phyloP scores from a whole-genome alignment of 129 eudicot species.

The Smallanthus sonchifolius region DNA sequence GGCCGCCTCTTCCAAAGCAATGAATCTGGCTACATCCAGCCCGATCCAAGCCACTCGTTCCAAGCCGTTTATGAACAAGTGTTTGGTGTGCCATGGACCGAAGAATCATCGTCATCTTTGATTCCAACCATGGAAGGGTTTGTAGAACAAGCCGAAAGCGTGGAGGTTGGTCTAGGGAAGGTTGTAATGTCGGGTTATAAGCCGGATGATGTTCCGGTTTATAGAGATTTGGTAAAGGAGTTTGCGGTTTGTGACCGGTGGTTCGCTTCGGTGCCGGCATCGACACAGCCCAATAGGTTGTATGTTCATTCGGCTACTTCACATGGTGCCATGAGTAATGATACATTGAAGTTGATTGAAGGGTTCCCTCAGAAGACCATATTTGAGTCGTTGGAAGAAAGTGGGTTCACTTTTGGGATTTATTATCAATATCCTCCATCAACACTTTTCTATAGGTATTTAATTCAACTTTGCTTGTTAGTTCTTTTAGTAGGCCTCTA shows the following conservation, averaged over 20 bases:
- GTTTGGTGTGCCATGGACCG: constrained; percentile 52
- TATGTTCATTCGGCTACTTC: constrained; percentile 89
- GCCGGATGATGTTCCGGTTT: constrained; percentile 68
- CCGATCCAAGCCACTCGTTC: constrained; percentile 88
- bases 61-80: constrained; percentile 66
- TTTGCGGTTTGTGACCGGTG: constrained; percentile 86
- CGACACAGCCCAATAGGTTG: constrained; percentile 84
- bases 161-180: constrained; percentile 45
- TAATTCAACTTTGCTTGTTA: background rate
- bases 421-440: constrained; percentile 81
- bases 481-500: too few relatives aligned
- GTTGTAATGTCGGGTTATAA: constrained; percentile 77
- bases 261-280: constrained; percentile 68
- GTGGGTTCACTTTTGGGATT: constrained; percentile 67
- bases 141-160: constrained; percentile 70
- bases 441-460: constrained; percentile 75
- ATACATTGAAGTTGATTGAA: constrained; percentile 44
- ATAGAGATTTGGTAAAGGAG: constrained; percentile 55
- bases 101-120: background rate
- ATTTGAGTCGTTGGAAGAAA: constrained; percentile 73
- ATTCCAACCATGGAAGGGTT: constrained; percentile 71
- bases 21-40: constrained; percentile 54
- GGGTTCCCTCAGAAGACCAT: constrained; percentile 93
- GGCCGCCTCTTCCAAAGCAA: constrained; percentile 42
- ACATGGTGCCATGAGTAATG: constrained; percentile 56